Evolutionary conservation across 2,329 filamentous ascomycete species (phyloP).

Genomic region (Zymoseptoria crescenta): DNA sequence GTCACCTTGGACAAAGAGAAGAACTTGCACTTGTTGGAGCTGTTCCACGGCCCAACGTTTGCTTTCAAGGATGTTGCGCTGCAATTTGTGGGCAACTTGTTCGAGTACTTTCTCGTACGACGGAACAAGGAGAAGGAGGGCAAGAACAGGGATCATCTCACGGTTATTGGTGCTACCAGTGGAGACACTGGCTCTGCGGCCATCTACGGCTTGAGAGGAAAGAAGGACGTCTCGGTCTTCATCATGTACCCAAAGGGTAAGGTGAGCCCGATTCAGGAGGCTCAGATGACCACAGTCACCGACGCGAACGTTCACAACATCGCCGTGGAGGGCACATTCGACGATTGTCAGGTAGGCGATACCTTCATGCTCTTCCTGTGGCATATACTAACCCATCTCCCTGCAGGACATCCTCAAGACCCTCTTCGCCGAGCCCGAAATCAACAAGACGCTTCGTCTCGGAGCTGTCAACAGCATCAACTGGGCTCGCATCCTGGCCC

Average conservation of each 20-base stretch:
- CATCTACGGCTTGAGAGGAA: slow-evolving; percentile 88
- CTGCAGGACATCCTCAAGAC: slow-evolving; percentile 80
- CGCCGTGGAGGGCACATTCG: slow-evolving; percentile 82
- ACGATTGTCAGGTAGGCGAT: slow-evolving; percentile 73
- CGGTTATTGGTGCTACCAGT: slow-evolving; percentile 78
- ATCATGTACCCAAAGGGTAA: slow-evolving; percentile 89
- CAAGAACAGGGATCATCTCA: slow-evolving; percentile 66
- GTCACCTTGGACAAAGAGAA: slow-evolving; percentile 62
- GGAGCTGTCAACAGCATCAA: slow-evolving; percentile 97
- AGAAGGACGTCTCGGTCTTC: slow-evolving; percentile 94
- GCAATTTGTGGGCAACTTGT: slow-evolving; percentile 93
- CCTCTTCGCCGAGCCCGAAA: slow-evolving; percentile 76
- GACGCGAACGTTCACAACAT: slow-evolving; percentile 92
- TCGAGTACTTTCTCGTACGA: slow-evolving; percentile 75
- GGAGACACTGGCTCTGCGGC: slow-evolving; percentile 89
- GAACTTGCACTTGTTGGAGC: slow-evolving; percentile 78
- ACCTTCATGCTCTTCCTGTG: not conserved
- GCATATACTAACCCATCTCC: not conserved
- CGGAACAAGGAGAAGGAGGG: slow-evolving; percentile 60
- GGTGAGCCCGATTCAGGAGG: slow-evolving; percentile 85
- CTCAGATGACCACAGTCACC: slow-evolving; percentile 91
- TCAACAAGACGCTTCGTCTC: slow-evolving; percentile 74
- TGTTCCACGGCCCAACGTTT: slow-evolving; percentile 94
- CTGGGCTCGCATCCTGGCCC: slow-evolving; percentile 87
- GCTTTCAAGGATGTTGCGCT: slow-evolving; percentile 93